Conservation (phyloP, 495 filamentous ascomycete genomes). For the Glarea lozoyensis region DNA sequence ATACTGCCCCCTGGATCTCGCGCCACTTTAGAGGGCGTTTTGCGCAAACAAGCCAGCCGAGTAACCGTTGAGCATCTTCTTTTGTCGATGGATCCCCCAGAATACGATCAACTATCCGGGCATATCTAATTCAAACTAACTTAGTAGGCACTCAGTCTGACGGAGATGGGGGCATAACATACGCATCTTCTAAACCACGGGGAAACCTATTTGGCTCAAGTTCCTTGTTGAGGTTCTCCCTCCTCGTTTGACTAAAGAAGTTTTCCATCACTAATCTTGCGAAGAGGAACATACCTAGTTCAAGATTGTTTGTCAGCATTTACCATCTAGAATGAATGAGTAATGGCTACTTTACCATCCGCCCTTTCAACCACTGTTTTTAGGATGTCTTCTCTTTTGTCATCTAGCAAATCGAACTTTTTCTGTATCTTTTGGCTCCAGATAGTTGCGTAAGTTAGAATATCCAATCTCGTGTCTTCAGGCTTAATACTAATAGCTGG, state of each 20-base stretch:
- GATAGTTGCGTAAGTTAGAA: constrained; percentile 17
- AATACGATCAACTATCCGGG: no score
- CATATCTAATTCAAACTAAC: no score
- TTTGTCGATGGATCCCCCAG: not conserved
- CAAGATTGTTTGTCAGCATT: no score
- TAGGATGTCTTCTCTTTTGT: constrained; percentile 11
- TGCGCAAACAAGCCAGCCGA: constrained; percentile 35
- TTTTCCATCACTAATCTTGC: constrained; percentile 36
- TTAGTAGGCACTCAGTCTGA: not conserved
- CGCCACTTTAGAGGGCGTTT: constrained; percentile 35
- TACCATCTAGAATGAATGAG: constrained; percentile 15
- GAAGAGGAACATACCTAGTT: constrained; percentile 39
- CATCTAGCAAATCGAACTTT: no score
- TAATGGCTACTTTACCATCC: not conserved
- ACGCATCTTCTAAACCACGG: not conserved
- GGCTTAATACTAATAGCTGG: constrained; percentile 17
- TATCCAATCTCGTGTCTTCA: constrained; percentile 22
- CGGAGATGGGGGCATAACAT: no score
- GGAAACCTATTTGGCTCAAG: constrained; percentile 14
- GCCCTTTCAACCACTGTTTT: not conserved
- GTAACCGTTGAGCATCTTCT: constrained; percentile 26
- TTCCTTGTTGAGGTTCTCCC: constrained; percentile 23
- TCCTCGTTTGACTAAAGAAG: constrained; percentile 26
- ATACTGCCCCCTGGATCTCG: constrained; percentile 37
- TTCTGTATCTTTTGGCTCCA: no score